Evolutionary conservation across 495 filamentous ascomycete species (phyloP).

Genomic region (Hyaloscypha bicolor): DNA sequence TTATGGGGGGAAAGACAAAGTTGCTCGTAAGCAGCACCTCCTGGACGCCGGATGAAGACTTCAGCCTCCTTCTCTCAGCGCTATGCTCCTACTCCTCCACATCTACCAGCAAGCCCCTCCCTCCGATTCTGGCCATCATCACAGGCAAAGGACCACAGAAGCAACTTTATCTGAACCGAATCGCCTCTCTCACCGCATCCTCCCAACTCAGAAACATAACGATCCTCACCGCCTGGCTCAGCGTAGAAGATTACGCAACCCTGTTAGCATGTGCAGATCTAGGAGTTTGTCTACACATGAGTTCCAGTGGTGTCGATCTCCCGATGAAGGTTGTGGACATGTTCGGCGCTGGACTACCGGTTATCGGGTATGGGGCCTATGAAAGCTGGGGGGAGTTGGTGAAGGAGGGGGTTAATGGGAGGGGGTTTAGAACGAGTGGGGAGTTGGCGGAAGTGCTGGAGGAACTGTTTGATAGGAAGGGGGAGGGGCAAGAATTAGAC

Average conservation of each 20-base stretch:
- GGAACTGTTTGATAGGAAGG: slow-evolving; percentile 58
- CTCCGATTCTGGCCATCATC: slow-evolving; percentile 79
- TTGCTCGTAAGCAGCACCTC: slow-evolving; percentile 90
- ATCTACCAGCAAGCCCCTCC: slow-evolving; percentile 42
- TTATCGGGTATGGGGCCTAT: slow-evolving; percentile 81
- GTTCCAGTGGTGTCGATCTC: slow-evolving; percentile 90
- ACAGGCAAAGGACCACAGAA: slow-evolving; percentile 92
- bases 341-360: slow-evolving; percentile 92
- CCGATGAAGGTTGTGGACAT: slow-evolving; percentile 99
- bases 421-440: slow-evolving; percentile 70
- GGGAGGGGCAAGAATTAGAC: slow-evolving; percentile 51
- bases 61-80: slow-evolving; percentile 84
- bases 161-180: slow-evolving; percentile 67
- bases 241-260: slow-evolving; percentile 77
- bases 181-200: slow-evolving; percentile 57
- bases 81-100: slow-evolving; percentile 64
- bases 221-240: slow-evolving; percentile 81
- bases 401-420: slow-evolving; percentile 80
- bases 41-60: slow-evolving; percentile 98
- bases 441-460: slow-evolving; percentile 61
- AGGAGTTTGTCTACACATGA: slow-evolving; percentile 89
- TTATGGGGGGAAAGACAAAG: slow-evolving; percentile 57
- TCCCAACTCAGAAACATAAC: slow-evolving; percentile 66
- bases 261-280: slow-evolving; percentile 88
- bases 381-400: slow-evolving; percentile 88